Evolutionary conservation across 164 flowering plant genomes (phyloP), one percentile per base, ranked within the genome.

Genomic region (Annona squamosa): DNA sequence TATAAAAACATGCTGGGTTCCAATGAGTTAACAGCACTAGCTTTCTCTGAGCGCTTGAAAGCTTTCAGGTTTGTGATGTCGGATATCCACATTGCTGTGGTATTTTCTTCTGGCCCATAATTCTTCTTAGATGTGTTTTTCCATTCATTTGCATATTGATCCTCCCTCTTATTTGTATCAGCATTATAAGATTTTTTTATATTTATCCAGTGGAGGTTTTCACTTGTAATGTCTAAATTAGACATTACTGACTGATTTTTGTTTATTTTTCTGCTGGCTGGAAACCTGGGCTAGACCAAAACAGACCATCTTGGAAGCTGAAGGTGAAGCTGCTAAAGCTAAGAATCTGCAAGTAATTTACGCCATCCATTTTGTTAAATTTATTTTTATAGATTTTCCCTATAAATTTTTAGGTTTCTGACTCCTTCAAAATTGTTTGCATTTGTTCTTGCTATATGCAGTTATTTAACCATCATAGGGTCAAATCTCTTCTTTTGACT

Each of bases 251-350:
- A 59, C 5, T 19, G 46, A 62, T 74, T 10, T 5, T 46, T 19
- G 46, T 46, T 74, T 10, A 2, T 46, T 69, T 62, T 5, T 43
- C 12, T 18, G 46, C 65, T 13, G 56, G 48, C 37, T 26, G 37
- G 47, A 80, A 48, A 63, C 77, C 41, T 77, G 42, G 76, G 12
- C 76, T 70, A 93, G 99, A 76, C 96, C 97, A 44, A 95, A 93
- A 89, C 96, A 90, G 85, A 95, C 98, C 41, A 84, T 95, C 66
- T 79, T 95, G 82, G 99, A 95, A 86, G 86, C 97, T 65, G 98
- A 95, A 88, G 98, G 97, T 52, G 95, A 88, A 79, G 89, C 90
- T 81, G 90, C 93, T 48, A 91, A 81, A 73, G 87, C 90, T 47
- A 93, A 90, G 79, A 82, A 83, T 79, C 68, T 65, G 46, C 68